Percentiles rank a stretch among this genome's conserved stretches.
Evolutionary conservation across 495 filamentous ascomycete species (phyloP).

Genomic region (Penicillium taxi): DNA sequence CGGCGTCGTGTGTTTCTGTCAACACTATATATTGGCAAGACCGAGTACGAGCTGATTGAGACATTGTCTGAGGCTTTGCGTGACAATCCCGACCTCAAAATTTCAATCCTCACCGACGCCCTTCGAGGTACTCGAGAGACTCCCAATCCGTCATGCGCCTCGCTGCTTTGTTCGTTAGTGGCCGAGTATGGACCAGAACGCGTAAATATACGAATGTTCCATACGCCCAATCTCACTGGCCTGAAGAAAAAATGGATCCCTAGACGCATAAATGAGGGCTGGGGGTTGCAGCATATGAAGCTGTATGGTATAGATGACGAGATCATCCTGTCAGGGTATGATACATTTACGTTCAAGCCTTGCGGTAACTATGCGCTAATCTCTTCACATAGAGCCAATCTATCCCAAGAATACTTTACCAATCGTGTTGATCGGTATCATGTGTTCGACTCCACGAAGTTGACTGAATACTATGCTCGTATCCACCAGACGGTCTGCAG

Average conservation of each 20-base stretch:
- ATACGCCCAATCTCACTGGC: slow-evolving; percentile 92
- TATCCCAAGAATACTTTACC: slow-evolving; percentile 93
- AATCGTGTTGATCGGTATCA: slow-evolving; percentile 95
- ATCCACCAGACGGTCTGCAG: slow-evolving; percentile 71
- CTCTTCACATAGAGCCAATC: slow-evolving; percentile 56
- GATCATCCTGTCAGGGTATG: slow-evolving; percentile 84
- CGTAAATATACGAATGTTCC: slow-evolving; percentile 95
- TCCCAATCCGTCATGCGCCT: slow-evolving; percentile 82
- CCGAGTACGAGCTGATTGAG: slow-evolving; percentile 80
- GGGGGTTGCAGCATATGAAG: slow-evolving; percentile 99
- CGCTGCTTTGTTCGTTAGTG: slow-evolving; percentile 73
- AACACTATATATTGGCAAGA: slow-evolving; percentile 92
- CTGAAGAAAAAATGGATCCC: slow-evolving; percentile 75
- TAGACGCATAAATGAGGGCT: slow-evolving; percentile 90
- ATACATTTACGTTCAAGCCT: neutral
- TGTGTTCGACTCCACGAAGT: slow-evolving; percentile 65
- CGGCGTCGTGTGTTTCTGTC: slow-evolving; percentile 78
- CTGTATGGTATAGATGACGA: slow-evolving; percentile 95
- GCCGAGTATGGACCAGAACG: slow-evolving; percentile 73
- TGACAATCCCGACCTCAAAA: slow-evolving; percentile 69
- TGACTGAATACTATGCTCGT: slow-evolving; percentile 74
- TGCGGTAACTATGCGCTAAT: too few relatives aligned
- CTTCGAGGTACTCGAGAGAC: slow-evolving; percentile 87
- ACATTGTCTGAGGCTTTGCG: slow-evolving; percentile 69
- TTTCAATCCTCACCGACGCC: slow-evolving; percentile 90